A percentile compares a stretch with the other conserved stretches of the same genome.
Evolutionary conservation across 495 filamentous ascomycete species (phyloP).

Genomic region (Penicillium paradoxum): DNA sequence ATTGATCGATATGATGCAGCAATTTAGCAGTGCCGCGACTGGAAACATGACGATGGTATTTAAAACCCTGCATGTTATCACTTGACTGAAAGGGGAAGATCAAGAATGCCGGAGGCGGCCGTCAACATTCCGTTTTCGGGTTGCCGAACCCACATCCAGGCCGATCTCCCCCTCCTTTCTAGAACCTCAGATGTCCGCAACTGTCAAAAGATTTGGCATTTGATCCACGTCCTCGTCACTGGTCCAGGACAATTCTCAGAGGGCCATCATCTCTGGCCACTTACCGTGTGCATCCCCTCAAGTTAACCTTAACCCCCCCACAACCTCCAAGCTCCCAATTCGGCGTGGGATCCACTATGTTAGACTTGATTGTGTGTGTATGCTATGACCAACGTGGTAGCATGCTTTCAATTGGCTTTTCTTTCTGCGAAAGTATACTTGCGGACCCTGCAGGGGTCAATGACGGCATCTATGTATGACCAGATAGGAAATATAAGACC

Average conservation of each 20-base stretch:
- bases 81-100: neutral
- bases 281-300: constrained; percentile 12
- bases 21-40: no score
- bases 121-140: constrained; percentile 23
- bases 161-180: neutral
- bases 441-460: constrained; percentile 16
- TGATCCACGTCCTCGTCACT: constrained; percentile 3
- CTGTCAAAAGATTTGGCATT: neutral
- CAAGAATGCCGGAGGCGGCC: neutral
- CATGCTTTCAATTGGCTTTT: constrained; percentile 16
- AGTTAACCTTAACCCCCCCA: constrained; percentile 4
- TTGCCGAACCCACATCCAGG: constrained; percentile 13
- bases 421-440: neutral
- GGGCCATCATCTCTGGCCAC: constrained; percentile 11
- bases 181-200: constrained; percentile 1
- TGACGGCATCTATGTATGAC: constrained; percentile 24
- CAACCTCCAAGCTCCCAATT: constrained; percentile 7
- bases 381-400: constrained; percentile 1
- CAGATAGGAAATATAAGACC: constrained; percentile 9
- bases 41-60: neutral
- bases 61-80: neutral
- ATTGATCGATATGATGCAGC: neutral
- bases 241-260: neutral
- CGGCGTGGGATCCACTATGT: constrained; percentile 22
- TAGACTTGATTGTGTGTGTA: constrained; percentile 8